Percentiles rank a stretch among this genome's conserved stretches.
phyloP scores from a whole-genome alignment of 768 basidiomycete species.

The Clitopilus passeckerianus region DNA sequence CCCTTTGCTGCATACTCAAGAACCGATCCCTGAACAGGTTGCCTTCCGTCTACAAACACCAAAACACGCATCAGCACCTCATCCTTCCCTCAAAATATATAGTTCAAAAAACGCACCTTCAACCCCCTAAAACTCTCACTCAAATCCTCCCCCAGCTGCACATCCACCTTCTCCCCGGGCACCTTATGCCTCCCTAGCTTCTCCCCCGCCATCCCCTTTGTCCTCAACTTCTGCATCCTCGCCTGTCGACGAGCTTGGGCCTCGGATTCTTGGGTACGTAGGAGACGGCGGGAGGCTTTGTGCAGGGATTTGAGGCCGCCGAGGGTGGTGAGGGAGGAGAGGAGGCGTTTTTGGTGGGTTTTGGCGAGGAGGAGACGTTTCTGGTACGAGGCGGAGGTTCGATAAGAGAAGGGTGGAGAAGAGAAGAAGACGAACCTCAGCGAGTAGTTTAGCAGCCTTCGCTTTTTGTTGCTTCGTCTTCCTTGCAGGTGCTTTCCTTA shows the following conservation, averaged over 20 bases:
- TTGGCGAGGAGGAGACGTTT: constrained; percentile 61
- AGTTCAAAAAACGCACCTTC: constrained; percentile 71
- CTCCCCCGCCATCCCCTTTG: constrained; percentile 64
- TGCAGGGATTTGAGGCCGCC: constrained; percentile 50
- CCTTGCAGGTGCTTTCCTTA: constrained; percentile 36
- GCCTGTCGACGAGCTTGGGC: constrained; percentile 36
- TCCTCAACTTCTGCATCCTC: constrained; percentile 44
- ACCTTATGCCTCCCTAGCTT: constrained; percentile 79
- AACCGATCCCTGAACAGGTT: constrained; percentile 91
- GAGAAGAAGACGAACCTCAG: constrained; percentile 45
- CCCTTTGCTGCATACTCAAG: constrained; percentile 81
- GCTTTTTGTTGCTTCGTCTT: constrained; percentile 51
- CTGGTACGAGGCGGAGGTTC: constrained; percentile 22
- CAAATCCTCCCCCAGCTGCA: constrained; percentile 89
- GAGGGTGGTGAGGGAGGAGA: constrained; percentile 57
- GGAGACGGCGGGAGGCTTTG: constrained; percentile 27
- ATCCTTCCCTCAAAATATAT: no score
- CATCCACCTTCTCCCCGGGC: constrained; percentile 62
- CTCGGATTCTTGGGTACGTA: constrained; percentile 36
- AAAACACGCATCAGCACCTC: not conserved
- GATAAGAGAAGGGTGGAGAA: not conserved
- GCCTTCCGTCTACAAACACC: constrained; percentile 69
- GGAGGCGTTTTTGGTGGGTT: constrained; percentile 54
- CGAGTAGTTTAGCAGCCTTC: constrained; percentile 58
- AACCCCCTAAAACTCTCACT: constrained; percentile 78